phyloP scores from a whole-genome alignment of 371 early-diverging fungal species.

The Umbelopsis sp. region DNA sequence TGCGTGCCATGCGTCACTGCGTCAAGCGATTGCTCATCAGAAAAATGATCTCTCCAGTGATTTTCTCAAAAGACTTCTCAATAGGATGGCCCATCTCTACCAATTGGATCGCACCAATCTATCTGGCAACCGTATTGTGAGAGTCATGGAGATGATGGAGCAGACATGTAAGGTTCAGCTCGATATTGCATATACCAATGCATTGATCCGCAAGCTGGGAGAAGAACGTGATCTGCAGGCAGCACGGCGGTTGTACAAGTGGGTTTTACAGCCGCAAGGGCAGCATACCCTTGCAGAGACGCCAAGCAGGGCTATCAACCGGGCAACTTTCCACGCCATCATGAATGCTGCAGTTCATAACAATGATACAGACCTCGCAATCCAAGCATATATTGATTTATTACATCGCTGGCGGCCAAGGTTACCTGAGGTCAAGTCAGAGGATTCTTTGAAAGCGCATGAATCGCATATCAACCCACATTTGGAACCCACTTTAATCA shows the following conservation, averaged over 20 bases:
- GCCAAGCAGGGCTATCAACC: constrained; percentile 21
- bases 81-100: neutral
- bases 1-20: neutral
- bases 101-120: constrained; percentile 1
- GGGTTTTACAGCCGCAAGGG: constrained; percentile 25
- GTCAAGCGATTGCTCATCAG: neutral
- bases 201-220: constrained; percentile 36
- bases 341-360: constrained; percentile 39
- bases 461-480: constrained; percentile 9
- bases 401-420: constrained; percentile 22
- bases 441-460: neutral
- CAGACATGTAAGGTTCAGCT: constrained; percentile 27
- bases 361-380: constrained; percentile 30
- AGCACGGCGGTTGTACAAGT: constrained; percentile 34
- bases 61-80: neutral
- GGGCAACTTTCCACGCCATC: constrained; percentile 31
- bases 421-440: constrained; percentile 21
- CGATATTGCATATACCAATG: constrained; percentile 24
- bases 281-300: neutral
- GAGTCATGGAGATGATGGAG: constrained; percentile 35
- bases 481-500: constrained; percentile 56
- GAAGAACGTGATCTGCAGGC: constrained; percentile 33
- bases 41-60: neutral
- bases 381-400: constrained; percentile 40
- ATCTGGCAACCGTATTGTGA: constrained; percentile 27